A percentile compares a stretch with the other conserved stretches of the same genome.
phyloP scores from a whole-genome alignment of 345 rosid genomes.

The Corchorus olitorius region DNA sequence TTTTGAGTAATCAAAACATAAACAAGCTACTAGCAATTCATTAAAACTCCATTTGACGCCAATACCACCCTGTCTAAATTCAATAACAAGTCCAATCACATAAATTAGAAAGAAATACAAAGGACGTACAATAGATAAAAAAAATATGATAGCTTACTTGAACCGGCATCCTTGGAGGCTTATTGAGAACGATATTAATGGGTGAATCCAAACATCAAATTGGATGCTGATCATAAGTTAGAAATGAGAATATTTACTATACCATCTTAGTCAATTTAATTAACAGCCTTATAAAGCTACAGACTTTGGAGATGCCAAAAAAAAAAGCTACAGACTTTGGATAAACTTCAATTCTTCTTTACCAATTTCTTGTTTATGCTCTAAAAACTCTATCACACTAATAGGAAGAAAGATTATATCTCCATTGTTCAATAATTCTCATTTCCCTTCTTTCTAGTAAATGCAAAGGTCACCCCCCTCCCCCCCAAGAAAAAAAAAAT shows the following conservation, averaged over 20 bases:
- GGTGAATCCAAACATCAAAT: conserved; percentile 62
- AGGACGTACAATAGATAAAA: background rate
- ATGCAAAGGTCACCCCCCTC: conserved; percentile 36
- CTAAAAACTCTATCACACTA: conserved; percentile 42
- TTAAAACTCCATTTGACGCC: conserved; percentile 81
- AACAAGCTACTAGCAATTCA: conserved; percentile 70
- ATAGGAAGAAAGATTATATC: conserved; percentile 78
- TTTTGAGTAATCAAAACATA: conserved; percentile 62
- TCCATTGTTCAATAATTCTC: conserved; percentile 70
- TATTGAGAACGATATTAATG: conserved; percentile 77
- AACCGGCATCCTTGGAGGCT: conserved; percentile 92
- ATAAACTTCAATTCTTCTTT: conserved; percentile 70
- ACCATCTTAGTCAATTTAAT: conserved; percentile 15
- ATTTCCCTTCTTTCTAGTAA: conserved; percentile 66
- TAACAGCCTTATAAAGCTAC: conserved; percentile 74
- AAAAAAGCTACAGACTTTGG: too few relatives aligned
- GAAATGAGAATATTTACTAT: background rate
- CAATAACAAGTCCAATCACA: background rate
- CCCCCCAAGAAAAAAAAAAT: background rate
- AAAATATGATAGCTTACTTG: conserved; percentile 50
- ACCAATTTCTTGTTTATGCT: conserved; percentile 39
- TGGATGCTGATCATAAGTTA: conserved; percentile 20
- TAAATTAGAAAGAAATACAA: background rate
- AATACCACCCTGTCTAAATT: conserved; percentile 69
- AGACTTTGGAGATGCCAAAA: too few relatives aligned